A percentile compares a stretch with the other conserved stretches of the same genome.
phyloP scores from a whole-genome alignment of 1,284 basidiomycete genomes.

The Pyrrhoderma lamaoense region DNA sequence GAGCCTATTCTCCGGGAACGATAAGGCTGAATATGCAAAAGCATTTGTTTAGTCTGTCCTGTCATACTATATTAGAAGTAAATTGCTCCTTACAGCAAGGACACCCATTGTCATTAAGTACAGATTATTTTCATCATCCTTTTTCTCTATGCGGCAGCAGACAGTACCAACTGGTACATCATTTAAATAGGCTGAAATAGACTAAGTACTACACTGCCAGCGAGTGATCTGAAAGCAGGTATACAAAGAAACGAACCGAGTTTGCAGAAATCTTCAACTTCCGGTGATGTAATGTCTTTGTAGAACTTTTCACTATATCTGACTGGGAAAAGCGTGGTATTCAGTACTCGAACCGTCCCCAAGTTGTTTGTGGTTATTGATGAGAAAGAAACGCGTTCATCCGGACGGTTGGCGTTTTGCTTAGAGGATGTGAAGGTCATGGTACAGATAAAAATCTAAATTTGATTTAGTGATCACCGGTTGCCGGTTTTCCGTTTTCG shows the following conservation, averaged over 20 bases:
- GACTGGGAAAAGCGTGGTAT: conserved; percentile 74
- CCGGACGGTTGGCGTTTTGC: background rate
- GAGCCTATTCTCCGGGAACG: conserved; percentile 67
- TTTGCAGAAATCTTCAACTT: conserved; percentile 74
- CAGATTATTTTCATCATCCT: conserved; percentile 47
- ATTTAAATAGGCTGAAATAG: conserved; percentile 69
- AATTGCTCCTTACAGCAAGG: conserved; percentile 54
- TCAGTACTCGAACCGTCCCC: conserved; percentile 73
- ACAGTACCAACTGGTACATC: conserved; percentile 78
- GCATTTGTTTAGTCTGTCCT: conserved; percentile 8
- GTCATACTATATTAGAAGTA: conserved; percentile 14
- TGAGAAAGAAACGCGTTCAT: conserved; percentile 55
- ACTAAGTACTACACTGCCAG: background rate
- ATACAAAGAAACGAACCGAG: conserved; percentile 41
- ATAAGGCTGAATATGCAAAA: conserved; percentile 51
- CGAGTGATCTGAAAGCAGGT: conserved; percentile 1
- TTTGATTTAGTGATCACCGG: too few relatives aligned
- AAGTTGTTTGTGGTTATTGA: conserved; percentile 73
- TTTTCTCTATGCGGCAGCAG: conserved; percentile 69
- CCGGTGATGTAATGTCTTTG: conserved; percentile 58
- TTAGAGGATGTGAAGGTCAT: conserved; percentile 4
- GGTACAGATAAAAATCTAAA: background rate
- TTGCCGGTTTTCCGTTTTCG: too few relatives aligned
- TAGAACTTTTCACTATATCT: conserved; percentile 81
- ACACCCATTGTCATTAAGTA: conserved; percentile 84